Base-by-base conservation (phyloP, 129 eudicot genomes). In the Sambucus nigra region DNA sequence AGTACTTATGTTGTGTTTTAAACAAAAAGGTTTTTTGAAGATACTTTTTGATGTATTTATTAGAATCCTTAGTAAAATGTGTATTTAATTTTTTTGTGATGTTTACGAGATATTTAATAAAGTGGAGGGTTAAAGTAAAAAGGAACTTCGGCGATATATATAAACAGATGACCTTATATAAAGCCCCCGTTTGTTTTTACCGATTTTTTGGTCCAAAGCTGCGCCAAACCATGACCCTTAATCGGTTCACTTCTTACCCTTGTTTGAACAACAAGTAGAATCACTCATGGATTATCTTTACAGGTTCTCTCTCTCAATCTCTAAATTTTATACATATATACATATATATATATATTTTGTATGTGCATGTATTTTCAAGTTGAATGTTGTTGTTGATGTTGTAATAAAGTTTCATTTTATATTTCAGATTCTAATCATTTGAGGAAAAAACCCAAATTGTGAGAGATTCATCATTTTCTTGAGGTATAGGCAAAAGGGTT, bases 211-310 rank as follows among this genome's bases (percentile, higher is more conserved):
- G 19, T 42, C 48, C 48, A 42, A 42, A 42, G n/a, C n/a, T 42
- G 48, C 48, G 48, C 48, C 48, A 42, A 42, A 42, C 21, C 48
- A 42, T n/a, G 19, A 42, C 20, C 20, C 46, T 42, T 15, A 15
- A 2, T 42, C 6, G 48, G 0, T 20, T 2, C 19, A 42, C n/a
- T 13, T 42, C 48, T 42, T 15, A 7, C 42, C 13, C 42, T n/a
- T n/a, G n/a, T n/a, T n/a, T n/a, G n/a, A n/a, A n/a, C n/a, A n/a
- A n/a, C n/a, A n/a, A n/a, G n/a, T n/a, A n/a, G n/a, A n/a, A n/a
- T n/a, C n/a, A n/a, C n/a, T n/a, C n/a, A n/a, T n/a, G n/a, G n/a
- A n/a, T n/a, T n/a, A n/a, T n/a, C n/a, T n/a, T n/a, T n/a, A n/a
- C n/a, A n/a, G n/a, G n/a, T n/a, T 35, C 42, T 35, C 42, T 35